A percentile compares a stretch with the other conserved stretches of the same genome.
Conservation (phyloP, 164 flowering plant species). For the Nelumbo lutea region DNA sequence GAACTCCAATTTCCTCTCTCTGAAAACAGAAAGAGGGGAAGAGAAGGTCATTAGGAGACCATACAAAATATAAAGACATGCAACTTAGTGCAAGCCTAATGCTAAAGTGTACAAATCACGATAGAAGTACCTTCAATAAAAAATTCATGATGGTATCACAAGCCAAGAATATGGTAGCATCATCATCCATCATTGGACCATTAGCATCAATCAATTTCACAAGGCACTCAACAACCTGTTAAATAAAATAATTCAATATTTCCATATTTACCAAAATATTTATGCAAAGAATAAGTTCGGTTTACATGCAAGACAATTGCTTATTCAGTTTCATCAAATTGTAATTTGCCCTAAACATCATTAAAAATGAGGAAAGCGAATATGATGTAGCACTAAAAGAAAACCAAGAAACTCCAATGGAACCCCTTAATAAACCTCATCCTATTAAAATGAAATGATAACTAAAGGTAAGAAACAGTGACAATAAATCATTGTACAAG, state of each 20-base stretch:
- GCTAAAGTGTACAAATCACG: background rate
- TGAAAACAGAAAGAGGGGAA: slow-evolving; percentile 17
- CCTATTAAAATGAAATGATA: background rate
- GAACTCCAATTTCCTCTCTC: slow-evolving; percentile 47
- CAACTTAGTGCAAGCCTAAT: background rate
- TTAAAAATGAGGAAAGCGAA: slow-evolving; percentile 1
- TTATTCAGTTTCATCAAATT: background rate
- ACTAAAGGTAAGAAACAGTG: background rate
- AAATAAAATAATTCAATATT: slow-evolving; percentile 4
- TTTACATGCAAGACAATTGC: background rate
- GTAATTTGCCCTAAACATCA: background rate
- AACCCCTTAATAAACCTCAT: background rate
- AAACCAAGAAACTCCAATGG: background rate
- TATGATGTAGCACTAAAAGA: background rate
- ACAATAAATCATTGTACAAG: background rate
- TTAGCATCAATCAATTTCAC: slow-evolving; percentile 40
- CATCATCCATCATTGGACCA: slow-evolving; percentile 31
- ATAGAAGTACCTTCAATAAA: slow-evolving; percentile 54
- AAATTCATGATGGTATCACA: slow-evolving; percentile 83
- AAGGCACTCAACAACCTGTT: slow-evolving; percentile 69
- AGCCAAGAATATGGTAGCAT: slow-evolving; percentile 62
- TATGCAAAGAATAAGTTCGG: background rate
- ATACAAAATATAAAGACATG: background rate
- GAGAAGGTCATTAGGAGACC: background rate
- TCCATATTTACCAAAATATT: slow-evolving; percentile 1